A percentile compares a stretch with the other conserved stretches of the same genome.
These are phyloP conservation scores for Ajuga chamaepitys DNA, from an alignment of 257 asterid species.

Conservation along the genomic window DNA sequence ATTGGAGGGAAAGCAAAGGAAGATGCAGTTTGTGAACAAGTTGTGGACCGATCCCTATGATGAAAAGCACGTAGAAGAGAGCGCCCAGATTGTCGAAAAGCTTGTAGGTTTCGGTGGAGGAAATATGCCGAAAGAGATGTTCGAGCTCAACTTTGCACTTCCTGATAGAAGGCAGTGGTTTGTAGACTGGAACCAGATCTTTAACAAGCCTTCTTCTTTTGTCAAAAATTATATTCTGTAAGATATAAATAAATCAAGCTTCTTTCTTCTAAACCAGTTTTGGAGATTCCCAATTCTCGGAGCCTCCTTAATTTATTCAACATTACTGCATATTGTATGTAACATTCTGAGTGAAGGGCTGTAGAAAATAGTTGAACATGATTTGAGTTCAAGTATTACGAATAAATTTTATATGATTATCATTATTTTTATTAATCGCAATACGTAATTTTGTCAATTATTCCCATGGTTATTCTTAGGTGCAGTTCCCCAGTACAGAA, in stretches of 20 bases:
- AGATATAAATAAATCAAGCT: slow-evolving; percentile 10
- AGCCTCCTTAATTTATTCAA: too few species aligned
- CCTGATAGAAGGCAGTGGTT: slow-evolving; percentile 86
- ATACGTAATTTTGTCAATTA: too few species aligned
- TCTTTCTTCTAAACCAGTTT: slow-evolving; percentile 12
- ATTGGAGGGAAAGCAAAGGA: slow-evolving; percentile 78
- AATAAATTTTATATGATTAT: too few species aligned
- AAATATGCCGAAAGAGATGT: slow-evolving; percentile 81
- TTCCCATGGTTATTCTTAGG: too few species aligned
- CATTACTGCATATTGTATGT: not conserved
- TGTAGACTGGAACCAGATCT: slow-evolving; percentile 78
- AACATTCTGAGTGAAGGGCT: too few species aligned
- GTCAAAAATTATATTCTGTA: slow-evolving; percentile 32
- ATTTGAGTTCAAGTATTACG: too few species aligned
- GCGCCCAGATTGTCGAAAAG: slow-evolving; percentile 85
- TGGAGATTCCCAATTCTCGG: slow-evolving; percentile 9
- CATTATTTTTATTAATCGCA: too few species aligned
- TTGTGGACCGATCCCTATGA: slow-evolving; percentile 77
- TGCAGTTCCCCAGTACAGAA: too few species aligned
- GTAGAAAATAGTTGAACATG: too few species aligned
- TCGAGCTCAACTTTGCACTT: slow-evolving; percentile 77
- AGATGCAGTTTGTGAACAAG: slow-evolving; percentile 68
- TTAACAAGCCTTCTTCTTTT: slow-evolving; percentile 72
- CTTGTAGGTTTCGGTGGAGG: slow-evolving; percentile 84
- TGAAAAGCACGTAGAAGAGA: slow-evolving; percentile 59